Percentiles rank a stretch among this genome's conserved stretches.
Conservation (phyloP, 257 asterid genomes). For the Thymus quinquecostatus region DNA sequence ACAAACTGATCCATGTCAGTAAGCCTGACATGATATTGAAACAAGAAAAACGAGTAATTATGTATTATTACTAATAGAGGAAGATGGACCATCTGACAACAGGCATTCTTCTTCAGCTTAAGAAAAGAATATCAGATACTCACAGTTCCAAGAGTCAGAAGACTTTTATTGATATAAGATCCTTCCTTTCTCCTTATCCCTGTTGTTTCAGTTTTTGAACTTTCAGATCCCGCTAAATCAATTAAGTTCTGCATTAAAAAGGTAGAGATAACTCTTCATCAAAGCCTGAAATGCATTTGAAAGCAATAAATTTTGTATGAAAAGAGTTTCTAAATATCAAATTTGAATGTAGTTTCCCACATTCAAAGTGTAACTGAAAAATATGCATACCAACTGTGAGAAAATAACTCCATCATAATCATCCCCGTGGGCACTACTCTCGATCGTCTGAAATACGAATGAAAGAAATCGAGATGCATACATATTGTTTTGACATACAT, state of each 20-base stretch:
- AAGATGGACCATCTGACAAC: not conserved
- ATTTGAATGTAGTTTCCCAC: not conserved
- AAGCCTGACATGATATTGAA: slow-evolving; percentile 11
- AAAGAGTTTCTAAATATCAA: not conserved
- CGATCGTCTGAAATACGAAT: slow-evolving; percentile 71
- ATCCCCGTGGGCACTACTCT: slow-evolving; percentile 95
- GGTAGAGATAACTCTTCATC: slow-evolving; percentile 20
- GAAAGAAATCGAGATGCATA: slow-evolving; percentile 12
- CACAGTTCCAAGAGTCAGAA: slow-evolving; percentile 98
- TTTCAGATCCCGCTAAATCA: slow-evolving; percentile 98
- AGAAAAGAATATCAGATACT: slow-evolving; percentile 33
- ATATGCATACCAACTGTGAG: slow-evolving; percentile 84
- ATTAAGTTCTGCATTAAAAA: slow-evolving; percentile 72
- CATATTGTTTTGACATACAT: slow-evolving; percentile 13
- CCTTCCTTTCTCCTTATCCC: slow-evolving; percentile 98
- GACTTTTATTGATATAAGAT: slow-evolving; percentile 97
- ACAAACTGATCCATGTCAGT: not conserved
- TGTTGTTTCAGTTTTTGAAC: slow-evolving; percentile 97
- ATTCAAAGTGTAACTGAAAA: slow-evolving; percentile 29
- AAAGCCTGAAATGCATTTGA: slow-evolving; percentile 22
- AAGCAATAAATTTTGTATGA: slow-evolving; percentile 8
- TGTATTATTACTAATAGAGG: not conserved
- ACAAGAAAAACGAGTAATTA: slow-evolving; percentile 10
- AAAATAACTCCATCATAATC: slow-evolving; percentile 96
- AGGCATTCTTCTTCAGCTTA: not conserved